Evolutionary conservation across 768 basidiomycete species (phyloP).

Genomic region (Agrocybe pediades): DNA sequence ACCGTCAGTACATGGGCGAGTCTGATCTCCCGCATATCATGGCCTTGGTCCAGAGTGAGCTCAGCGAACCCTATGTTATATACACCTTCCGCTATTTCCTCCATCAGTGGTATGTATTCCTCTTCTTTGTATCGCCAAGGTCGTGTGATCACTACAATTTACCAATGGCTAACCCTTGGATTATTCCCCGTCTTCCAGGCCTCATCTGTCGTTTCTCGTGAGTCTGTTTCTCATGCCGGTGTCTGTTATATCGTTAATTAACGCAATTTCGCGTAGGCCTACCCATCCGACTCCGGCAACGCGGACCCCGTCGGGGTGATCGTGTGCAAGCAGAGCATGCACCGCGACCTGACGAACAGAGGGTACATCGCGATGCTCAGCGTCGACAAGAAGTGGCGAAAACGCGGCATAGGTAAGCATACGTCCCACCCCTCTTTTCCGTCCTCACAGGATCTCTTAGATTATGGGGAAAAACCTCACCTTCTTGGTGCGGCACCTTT

Average conservation of each 20-base stretch:
- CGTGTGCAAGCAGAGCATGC: slow-evolving; percentile 95
- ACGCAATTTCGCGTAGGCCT: slow-evolving; percentile 45
- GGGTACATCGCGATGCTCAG: slow-evolving; percentile 99
- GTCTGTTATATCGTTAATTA: background rate
- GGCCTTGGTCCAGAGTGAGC: slow-evolving; percentile 85
- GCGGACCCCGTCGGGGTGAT: slow-evolving; percentile 84
- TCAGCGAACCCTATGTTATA: slow-evolving; percentile 94
- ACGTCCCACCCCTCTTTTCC: slow-evolving; percentile 32
- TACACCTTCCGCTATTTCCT: slow-evolving; percentile 98
- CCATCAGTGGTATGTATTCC: slow-evolving; percentile 79
- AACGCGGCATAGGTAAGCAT: slow-evolving; percentile 87
- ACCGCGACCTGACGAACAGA: slow-evolving; percentile 72
- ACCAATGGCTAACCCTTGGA: slow-evolving; percentile 15
- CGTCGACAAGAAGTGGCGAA: slow-evolving; percentile 80
- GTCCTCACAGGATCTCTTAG: slow-evolving; percentile 48
- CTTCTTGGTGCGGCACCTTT: slow-evolving; percentile 44
- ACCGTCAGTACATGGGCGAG: slow-evolving; percentile 78
- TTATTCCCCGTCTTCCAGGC: slow-evolving; percentile 52
- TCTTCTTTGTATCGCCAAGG: slow-evolving; percentile 7
- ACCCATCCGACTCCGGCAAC: slow-evolving; percentile 39
- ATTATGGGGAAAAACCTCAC: slow-evolving; percentile 46
- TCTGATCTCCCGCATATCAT: slow-evolving; percentile 82
- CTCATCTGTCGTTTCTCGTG: slow-evolving; percentile 84
- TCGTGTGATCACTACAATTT: slow-evolving; percentile 31
- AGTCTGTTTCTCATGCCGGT: slow-evolving; percentile 17